phyloP scores from a whole-genome alignment of 495 filamentous ascomycete species.

The Geopyxis carbonaria region DNA sequence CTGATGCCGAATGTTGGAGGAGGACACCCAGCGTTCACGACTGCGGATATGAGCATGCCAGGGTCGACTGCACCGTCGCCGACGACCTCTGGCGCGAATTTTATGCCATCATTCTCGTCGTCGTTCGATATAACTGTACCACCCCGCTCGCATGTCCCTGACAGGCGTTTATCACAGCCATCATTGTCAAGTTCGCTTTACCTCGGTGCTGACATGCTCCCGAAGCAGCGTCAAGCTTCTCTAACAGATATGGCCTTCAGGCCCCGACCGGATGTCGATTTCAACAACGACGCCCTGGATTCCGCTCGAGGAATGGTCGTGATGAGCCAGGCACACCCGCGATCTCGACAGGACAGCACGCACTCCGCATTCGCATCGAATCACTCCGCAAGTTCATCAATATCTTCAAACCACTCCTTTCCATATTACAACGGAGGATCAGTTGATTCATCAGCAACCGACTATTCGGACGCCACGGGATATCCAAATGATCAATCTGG shows the following conservation, averaged over 20 bases:
- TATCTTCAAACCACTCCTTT: slow-evolving; percentile 57
- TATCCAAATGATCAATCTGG: slow-evolving; percentile 30
- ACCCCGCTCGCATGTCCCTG: slow-evolving; percentile 37
- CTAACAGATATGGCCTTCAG: slow-evolving; percentile 35
- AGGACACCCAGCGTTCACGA: slow-evolving; percentile 27
- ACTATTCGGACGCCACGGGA: slow-evolving; percentile 61
- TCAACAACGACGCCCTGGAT: slow-evolving; percentile 22
- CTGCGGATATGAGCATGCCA: slow-evolving; percentile 31
- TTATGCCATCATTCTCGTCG: slow-evolving; percentile 47
- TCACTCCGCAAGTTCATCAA: slow-evolving; percentile 86
- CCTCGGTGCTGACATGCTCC: slow-evolving; percentile 29
- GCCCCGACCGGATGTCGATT: slow-evolving; percentile 16
- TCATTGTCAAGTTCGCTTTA: slow-evolving; percentile 48
- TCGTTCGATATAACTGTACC: slow-evolving; percentile 42
- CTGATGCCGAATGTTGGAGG: slow-evolving; percentile 27
- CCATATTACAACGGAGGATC: slow-evolving; percentile 66
- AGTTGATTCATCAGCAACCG: slow-evolving; percentile 78
- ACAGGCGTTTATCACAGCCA: slow-evolving; percentile 78
- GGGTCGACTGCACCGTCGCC: slow-evolving; percentile 49
- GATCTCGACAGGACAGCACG: slow-evolving; percentile 53
- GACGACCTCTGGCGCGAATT: slow-evolving; percentile 42
- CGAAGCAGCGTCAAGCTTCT: slow-evolving; percentile 36
- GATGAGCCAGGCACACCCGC: slow-evolving; percentile 80
- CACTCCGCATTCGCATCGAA: slow-evolving; percentile 82
- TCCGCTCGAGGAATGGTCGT: slow-evolving; percentile 72